These are phyloP conservation scores for Vitis riparia DNA, from an alignment of 164 flowering plant genomes.

Conservation along the genomic window DNA sequence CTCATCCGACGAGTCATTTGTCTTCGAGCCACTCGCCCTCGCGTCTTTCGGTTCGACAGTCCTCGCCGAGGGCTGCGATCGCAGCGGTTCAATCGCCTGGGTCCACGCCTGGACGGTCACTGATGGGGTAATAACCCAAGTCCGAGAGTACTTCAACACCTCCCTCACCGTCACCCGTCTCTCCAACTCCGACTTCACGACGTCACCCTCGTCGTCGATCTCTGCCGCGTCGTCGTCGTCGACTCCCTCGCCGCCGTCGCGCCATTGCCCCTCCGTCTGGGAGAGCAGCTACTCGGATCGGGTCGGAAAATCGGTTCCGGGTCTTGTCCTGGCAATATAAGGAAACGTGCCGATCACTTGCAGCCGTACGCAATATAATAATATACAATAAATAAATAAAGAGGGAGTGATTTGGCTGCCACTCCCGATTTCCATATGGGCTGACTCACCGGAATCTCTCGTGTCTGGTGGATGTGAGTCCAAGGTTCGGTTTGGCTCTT, in stretches of 20 bases:
- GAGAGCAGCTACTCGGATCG: slow-evolving; percentile 60
- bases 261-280: slow-evolving; percentile 62
- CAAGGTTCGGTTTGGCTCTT: too few relatives aligned
- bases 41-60: slow-evolving; percentile 54
- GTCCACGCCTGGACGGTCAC: slow-evolving; percentile 81
- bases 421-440: background rate
- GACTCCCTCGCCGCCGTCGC: slow-evolving; percentile 11
- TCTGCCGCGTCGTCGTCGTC: slow-evolving; percentile 7
- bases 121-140: slow-evolving; percentile 75
- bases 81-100: slow-evolving; percentile 51
- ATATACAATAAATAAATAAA: slow-evolving; percentile 7
- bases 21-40: slow-evolving; percentile 46
- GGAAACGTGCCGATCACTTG: slow-evolving; percentile 7
- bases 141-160: slow-evolving; percentile 82
- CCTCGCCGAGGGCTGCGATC: slow-evolving; percentile 70
- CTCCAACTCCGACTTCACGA: slow-evolving; percentile 14
- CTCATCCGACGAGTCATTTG: slow-evolving; percentile 20
- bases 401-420: background rate
- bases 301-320: slow-evolving; percentile 76
- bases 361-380: slow-evolving; percentile 3
- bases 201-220: slow-evolving; percentile 10
- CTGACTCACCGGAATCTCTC: background rate
- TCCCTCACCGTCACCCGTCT: slow-evolving; percentile 69
- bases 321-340: slow-evolving; percentile 70
- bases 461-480: too few relatives aligned